phyloP scores from a whole-genome alignment of 1,139 yeast species.

The Arxiozyma heterogenica region DNA sequence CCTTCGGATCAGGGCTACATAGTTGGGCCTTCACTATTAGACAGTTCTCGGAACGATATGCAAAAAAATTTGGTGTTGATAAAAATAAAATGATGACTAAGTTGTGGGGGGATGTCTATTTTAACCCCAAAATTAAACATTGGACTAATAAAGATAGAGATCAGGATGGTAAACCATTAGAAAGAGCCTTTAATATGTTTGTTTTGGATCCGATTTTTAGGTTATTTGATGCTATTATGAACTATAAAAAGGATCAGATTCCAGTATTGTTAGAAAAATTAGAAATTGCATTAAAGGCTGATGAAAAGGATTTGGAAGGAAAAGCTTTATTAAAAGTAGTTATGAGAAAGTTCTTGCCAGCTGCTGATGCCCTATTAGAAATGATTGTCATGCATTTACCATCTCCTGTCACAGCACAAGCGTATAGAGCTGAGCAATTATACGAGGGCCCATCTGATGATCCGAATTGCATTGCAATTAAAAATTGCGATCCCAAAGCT shows the following conservation, averaged over 20 bases:
- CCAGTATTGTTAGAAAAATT: constrained; percentile 83
- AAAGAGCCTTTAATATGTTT: constrained; percentile 99
- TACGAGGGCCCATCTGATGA: constrained; percentile 99
- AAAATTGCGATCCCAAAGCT: constrained; percentile 97
- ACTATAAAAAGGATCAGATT: constrained; percentile 95
- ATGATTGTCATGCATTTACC: constrained; percentile 98
- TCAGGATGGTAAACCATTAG: constrained; percentile 89
- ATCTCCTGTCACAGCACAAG: constrained; percentile 98
- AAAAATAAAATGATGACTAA: constrained; percentile 95
- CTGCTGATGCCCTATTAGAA: constrained; percentile 98
- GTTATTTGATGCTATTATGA: constrained; percentile 89
- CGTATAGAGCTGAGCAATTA: constrained; percentile 97
- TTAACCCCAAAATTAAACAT: constrained; percentile 99
- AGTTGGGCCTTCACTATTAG: constrained; percentile 99
- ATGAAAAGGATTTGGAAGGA: constrained; percentile 96
- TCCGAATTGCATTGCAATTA: constrained; percentile 81
- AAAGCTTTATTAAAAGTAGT: constrained; percentile 96
- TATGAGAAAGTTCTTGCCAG: constrained; percentile 99
- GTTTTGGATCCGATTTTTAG: constrained; percentile 98
- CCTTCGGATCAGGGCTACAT: constrained; percentile 99
- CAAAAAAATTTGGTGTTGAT: constrained; percentile 99
- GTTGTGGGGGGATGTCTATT: constrained; percentile 99
- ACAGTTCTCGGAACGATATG: constrained; percentile 96
- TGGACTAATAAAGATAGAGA: constrained; percentile 97
- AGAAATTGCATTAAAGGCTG: constrained; percentile 82